A percentile compares a stretch with the other conserved stretches of the same genome.
phyloP scores from a whole-genome alignment of 768 basidiomycete species.

The Kondoa subrosea region DNA sequence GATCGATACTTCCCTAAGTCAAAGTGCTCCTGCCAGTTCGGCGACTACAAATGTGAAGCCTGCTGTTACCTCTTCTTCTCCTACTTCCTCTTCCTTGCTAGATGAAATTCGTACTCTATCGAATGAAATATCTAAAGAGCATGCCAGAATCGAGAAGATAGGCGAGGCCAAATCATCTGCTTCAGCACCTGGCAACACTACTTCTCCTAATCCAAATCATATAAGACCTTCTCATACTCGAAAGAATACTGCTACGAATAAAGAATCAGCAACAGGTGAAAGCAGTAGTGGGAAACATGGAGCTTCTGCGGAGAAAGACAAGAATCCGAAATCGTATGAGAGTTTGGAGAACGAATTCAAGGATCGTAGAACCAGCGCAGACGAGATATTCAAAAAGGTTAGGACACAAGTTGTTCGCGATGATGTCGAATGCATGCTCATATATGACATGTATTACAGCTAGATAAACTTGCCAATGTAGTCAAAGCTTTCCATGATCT shows the following conservation, averaged over 20 bases:
- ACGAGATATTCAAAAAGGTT: neutral
- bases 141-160: neutral
- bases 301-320: neutral
- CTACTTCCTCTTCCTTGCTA: neutral
- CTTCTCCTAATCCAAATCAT: neutral
- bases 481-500: neutral
- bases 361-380: neutral
- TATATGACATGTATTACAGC: neutral
- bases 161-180: neutral
- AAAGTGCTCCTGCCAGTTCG: neutral
- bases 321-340: neutral
- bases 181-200: neutral
- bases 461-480: neutral
- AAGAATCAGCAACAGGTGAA: too few relatives aligned
- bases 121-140: neutral
- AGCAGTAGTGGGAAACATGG: too few relatives aligned
- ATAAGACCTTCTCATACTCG: neutral
- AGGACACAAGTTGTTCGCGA: too few relatives aligned
- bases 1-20: neutral
- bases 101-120: neutral
- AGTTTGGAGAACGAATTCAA: neutral
- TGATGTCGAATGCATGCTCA: too few relatives aligned
- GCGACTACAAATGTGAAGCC: neutral
- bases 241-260: neutral
- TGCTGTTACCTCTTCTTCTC: neutral